phyloP scores from a whole-genome alignment of 2,329 filamentous ascomycete species.

The Trichoderma aggressivum region DNA sequence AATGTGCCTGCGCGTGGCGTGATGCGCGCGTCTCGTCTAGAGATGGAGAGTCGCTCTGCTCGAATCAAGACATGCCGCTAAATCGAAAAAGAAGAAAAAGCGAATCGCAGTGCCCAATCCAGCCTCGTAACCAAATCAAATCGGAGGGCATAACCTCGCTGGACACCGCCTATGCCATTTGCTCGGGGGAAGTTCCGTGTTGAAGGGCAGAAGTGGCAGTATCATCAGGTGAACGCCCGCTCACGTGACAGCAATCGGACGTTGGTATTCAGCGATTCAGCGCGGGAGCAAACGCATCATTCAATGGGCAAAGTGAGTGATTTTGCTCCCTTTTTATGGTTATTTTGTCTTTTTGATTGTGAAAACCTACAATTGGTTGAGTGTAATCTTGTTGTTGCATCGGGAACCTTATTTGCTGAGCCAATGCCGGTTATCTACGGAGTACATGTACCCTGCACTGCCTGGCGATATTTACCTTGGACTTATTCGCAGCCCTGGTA shows the following conservation, averaged over 20 bases:
- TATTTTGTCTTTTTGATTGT: not conserved
- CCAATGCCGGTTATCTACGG: not conserved
- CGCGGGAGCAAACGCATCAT: not conserved
- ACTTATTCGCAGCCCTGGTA: not conserved
- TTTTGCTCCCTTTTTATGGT: not conserved
- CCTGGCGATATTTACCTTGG: not conserved
- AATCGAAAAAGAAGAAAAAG: not conserved
- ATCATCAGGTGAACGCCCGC: constrained; percentile 16
- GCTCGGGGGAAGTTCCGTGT: not conserved
- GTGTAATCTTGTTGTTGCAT: not conserved
- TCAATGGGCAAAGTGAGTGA: not conserved
- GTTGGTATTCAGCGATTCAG: not conserved
- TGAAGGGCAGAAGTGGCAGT: constrained; percentile 3
- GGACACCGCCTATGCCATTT: not conserved
- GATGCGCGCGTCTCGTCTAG: constrained; percentile 12
- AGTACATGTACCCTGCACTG: not conserved
- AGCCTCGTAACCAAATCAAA: not conserved
- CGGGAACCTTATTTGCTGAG: not conserved
- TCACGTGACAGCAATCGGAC: constrained; percentile 15
- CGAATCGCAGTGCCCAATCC: not conserved
- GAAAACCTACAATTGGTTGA: not conserved
- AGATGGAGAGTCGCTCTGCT: not conserved
- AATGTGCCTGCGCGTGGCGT: constrained; percentile 6
- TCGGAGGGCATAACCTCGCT: not conserved
- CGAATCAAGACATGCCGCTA: constrained; percentile 9